Evolutionary conservation across 768 basidiomycete genomes (phyloP).

Genomic region (Suillus bovinus): DNA sequence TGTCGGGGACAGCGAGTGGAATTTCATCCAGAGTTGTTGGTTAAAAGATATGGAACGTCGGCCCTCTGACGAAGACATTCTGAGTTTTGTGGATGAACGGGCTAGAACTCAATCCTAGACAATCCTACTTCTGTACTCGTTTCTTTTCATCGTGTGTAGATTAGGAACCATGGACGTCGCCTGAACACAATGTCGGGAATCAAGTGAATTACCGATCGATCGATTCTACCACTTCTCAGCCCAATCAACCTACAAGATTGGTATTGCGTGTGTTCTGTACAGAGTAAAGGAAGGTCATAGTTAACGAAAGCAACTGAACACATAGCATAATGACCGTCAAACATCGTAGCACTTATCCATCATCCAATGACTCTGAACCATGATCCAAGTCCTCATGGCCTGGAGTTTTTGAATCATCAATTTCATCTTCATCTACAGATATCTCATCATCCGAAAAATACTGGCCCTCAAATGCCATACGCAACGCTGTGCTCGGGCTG

Average conservation of each 20-base stretch:
- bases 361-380: background rate
- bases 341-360: background rate
- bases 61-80: slow-evolving; percentile 32
- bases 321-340: background rate
- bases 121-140: background rate
- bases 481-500: background rate
- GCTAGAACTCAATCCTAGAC: background rate
- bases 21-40: slow-evolving; percentile 26
- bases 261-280: background rate
- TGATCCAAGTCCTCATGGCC: background rate
- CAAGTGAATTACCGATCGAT: background rate
- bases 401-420: background rate
- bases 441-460: background rate
- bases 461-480: background rate
- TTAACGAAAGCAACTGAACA: background rate
- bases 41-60: slow-evolving; percentile 31
- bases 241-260: background rate
- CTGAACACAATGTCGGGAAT: background rate
- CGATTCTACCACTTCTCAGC: background rate
- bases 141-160: background rate
- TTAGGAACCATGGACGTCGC: background rate
- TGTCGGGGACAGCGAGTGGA: slow-evolving; percentile 24
- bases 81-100: slow-evolving; percentile 13
- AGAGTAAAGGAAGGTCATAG: background rate
- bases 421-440: background rate